Evolutionary conservation across 2,329 filamentous ascomycete genomes (phyloP), one percentile per base, ranked within the genome.

Genomic region (Pochonia chlamydosporia): DNA sequence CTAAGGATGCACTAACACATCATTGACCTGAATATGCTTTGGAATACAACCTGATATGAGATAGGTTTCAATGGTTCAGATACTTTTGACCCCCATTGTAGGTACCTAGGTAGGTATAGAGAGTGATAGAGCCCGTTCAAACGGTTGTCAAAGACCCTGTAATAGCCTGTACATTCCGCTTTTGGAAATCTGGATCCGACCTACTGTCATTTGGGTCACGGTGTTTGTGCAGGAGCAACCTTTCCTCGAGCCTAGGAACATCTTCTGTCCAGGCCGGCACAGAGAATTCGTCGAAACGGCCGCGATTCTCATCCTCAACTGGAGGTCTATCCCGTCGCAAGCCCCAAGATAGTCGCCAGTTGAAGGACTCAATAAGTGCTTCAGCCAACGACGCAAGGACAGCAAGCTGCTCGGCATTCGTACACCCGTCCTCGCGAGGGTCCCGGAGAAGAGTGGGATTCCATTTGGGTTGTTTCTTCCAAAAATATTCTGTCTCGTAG

Each of bases 401-500:
- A 23, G 56, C 56, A 26, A 54, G 53, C 18, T 56, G 56, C 37
- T 60, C 59, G 10, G 43, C 36, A 37, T 59, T 51, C 9, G 50
- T 46, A 20, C 48, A 47, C 9, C 31, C 31, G 14, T 33, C 31
- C 14, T 33, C 31, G 21, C 28, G 25, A n/a, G 51, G 53, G 43
- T 59, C 58, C 2, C 54, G 47, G 14, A 59, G 50, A 16, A 48
- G 47, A 4, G 40, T 46, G 21, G 45, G 45, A 3, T 49, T 48
- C 59, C 55, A 61, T 10, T 21, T 20, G 6, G 52, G 53, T 26
- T 52, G 49, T 14, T 40, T 23, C n/a, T 53, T 52, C 55, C 56
- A 62, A 36, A 59, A 53, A 40, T 62, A 62, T 50, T 61, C 56
- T 10, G 54, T 54, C 49, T 59, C 58, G 25, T 57, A 60, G 18